Evolutionary conservation across 768 basidiomycete genomes (phyloP), one percentile per base, ranked within the genome.

Genomic region (Gloeophyllum trabeum): DNA sequence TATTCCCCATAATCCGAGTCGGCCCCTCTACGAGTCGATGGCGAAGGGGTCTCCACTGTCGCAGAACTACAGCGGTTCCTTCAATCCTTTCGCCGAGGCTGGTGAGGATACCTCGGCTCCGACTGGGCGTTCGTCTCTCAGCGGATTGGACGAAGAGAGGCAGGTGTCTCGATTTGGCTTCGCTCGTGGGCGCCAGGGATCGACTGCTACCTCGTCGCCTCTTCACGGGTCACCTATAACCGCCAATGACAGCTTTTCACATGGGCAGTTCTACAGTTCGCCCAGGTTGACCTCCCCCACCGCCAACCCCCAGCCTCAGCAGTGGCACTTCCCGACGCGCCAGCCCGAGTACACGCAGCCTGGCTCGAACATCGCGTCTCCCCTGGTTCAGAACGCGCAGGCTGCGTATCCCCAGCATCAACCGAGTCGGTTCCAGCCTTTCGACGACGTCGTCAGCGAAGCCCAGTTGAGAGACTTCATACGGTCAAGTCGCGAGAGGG

Each of bases 91-190:
- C 50, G 77, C 75, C 6, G 83, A 88, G 43, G 48, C 54, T 10
- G 57, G 46, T 16, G 78, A 82, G 10, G 76, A 77, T 7, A 48
- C 59, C n/a, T 46, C 54, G 19, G 51, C 64, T 16, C 56, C 52
- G 14, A 47, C 55, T 20, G 51, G 46, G 21, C 48, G 51, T 44
- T 45, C 36, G 47, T 55, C 48, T 64, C 30, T 58, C 65, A 71
- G 6, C 62, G 69, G 0, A 50, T n/a, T 74, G 23, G 76, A 78
- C 46, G 76, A 78, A 41, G 84, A 87, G 36, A 67, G 81, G 49
- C 82, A 79, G 50, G 71, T 86, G 21, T 89, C 86, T 5, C 72
- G 86, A 13, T 89, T 89, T 59, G 81, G 78, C 18, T 89, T 89
- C 53, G 87, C 86, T 13, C 71, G 81, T 19, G 79, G 81, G 19